Conservation (phyloP, 768 basidiomycete species). For the Boletus sp. region DNA sequence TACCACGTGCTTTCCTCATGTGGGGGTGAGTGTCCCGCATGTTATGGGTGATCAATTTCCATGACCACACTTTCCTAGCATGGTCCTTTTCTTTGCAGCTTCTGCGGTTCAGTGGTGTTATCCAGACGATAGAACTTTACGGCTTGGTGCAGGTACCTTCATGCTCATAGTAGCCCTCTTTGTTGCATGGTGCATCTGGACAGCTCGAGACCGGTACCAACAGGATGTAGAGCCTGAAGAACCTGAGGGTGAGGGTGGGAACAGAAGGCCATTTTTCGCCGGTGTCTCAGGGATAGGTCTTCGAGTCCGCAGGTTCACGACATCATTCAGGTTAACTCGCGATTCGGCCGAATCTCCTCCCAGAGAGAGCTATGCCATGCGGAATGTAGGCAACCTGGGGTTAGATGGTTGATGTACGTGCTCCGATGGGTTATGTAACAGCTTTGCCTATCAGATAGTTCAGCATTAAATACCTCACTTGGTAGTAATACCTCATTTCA, state of each 20-base stretch:
- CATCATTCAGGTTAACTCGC: neutral
- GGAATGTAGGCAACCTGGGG: neutral
- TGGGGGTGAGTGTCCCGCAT: constrained; percentile 49
- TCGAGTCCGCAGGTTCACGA: neutral
- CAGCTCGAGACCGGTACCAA: constrained; percentile 7
- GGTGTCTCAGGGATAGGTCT: neutral
- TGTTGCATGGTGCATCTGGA: constrained; percentile 45
- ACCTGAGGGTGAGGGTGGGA: neutral
- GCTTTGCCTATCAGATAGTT: neutral
- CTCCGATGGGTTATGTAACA: neutral
- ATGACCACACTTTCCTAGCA: constrained; percentile 15
- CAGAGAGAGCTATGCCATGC: constrained; percentile 1
- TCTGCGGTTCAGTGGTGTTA: constrained; percentile 26
- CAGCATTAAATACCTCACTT: too few relatives aligned
- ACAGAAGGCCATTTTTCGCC: neutral
- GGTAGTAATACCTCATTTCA: neutral
- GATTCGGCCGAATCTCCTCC: neutral
- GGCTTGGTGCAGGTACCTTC: constrained; percentile 29
- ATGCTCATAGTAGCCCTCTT: constrained; percentile 32
- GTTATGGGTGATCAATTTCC: neutral
- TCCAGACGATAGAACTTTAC: constrained; percentile 7
- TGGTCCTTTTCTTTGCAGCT: constrained; percentile 30
- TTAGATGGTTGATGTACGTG: neutral
- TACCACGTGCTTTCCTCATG: constrained; percentile 57
- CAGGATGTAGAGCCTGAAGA: neutral